phyloP scores from a whole-genome alignment of 371 early-diverging fungal species.

The Saksenaea oblongispora region DNA sequence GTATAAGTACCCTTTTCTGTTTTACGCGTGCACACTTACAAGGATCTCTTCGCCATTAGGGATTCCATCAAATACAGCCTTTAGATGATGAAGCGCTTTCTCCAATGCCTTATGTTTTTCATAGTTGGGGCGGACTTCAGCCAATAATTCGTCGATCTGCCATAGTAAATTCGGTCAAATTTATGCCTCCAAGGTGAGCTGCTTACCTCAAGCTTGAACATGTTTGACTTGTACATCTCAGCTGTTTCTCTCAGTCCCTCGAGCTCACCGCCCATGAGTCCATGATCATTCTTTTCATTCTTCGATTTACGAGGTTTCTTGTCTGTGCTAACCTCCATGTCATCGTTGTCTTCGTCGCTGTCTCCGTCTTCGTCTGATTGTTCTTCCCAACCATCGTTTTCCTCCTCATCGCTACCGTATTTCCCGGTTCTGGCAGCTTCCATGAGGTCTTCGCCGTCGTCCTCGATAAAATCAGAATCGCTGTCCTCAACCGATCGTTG shows the following conservation, averaged over 20 bases:
- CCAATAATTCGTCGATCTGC: conserved; percentile 82
- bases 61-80: conserved; percentile 54
- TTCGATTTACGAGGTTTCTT: conserved; percentile 30
- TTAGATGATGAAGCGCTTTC: conserved; percentile 69
- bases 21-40: conserved; percentile 32
- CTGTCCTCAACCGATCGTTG: background rate
- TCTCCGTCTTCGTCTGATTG: conserved; percentile 42
- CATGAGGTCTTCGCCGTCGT: conserved; percentile 32
- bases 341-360: conserved; percentile 35
- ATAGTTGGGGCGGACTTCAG: conserved; percentile 68
- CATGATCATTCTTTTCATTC: conserved; percentile 34
- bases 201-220: conserved; percentile 84
- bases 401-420: conserved; percentile 36
- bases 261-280: conserved; percentile 81
- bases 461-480: conserved; percentile 18
- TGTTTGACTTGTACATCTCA: conserved; percentile 86
- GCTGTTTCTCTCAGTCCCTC: conserved; percentile 81
- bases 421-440: conserved; percentile 20
- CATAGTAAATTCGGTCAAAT: background rate
- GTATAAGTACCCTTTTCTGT: background rate
- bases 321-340: conserved; percentile 10
- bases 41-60: conserved; percentile 50
- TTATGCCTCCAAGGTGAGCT: background rate
- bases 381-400: conserved; percentile 43
- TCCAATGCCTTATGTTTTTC: conserved; percentile 73